Percentiles rank a stretch among this genome's conserved stretches.
Conservation (phyloP, 2,329 filamentous ascomycete species). For the Paecilomyces variotii region DNA sequence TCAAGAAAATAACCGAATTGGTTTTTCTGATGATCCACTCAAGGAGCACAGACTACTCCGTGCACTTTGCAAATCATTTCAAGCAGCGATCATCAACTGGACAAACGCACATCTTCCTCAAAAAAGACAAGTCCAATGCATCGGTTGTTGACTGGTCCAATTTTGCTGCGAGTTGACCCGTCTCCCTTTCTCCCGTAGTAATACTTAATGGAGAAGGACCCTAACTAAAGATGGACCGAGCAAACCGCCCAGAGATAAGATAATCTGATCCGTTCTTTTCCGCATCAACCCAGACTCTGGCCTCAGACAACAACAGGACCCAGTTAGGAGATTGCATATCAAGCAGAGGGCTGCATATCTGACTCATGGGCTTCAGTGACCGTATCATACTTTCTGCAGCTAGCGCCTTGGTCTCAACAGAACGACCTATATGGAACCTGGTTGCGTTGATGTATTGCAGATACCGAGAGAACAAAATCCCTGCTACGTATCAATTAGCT, state of each 20-base stretch:
- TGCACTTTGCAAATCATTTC: neutral
- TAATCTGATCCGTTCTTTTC: neutral
- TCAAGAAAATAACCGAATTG: too few relatives aligned
- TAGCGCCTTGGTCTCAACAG: too few relatives aligned
- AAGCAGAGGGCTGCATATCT: too few relatives aligned
- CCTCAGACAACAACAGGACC: neutral
- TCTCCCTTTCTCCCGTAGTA: neutral
- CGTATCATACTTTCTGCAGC: too few relatives aligned
- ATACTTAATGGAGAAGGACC: neutral
- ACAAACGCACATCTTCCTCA: neutral
- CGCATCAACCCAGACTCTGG: neutral
- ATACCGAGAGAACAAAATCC: too few relatives aligned
- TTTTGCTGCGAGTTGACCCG: neutral
- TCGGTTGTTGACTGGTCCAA: neutral
- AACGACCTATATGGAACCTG: too few relatives aligned
- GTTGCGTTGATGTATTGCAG: too few relatives aligned
- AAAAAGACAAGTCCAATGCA: neutral
- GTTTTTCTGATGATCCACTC: too few relatives aligned
- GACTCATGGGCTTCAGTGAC: too few relatives aligned
- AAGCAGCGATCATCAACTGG: neutral
- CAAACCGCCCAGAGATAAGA: neutral
- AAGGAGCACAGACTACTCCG: neutral
- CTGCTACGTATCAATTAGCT: too few relatives aligned
- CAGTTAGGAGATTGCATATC: too few relatives aligned
- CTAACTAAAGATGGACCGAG: neutral